A percentile compares a stretch with the other conserved stretches of the same genome.
phyloP scores from a whole-genome alignment of 2,329 filamentous ascomycete genomes.

The Sarocladium kiliense region DNA sequence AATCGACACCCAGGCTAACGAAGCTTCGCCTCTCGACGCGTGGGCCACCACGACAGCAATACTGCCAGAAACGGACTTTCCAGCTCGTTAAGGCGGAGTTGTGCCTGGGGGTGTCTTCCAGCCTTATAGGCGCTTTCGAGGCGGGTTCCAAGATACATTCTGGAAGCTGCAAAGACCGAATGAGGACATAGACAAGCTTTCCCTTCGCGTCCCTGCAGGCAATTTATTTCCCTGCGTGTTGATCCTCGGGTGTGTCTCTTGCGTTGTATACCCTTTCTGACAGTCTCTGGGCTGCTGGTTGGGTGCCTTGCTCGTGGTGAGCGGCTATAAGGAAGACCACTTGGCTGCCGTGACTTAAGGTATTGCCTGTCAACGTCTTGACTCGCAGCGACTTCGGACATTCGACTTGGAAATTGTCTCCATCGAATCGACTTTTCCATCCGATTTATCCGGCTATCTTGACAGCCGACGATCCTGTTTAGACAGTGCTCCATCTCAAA shows the following conservation, averaged over 20 bases:
- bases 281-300: too few relatives aligned
- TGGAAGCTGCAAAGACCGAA: not conserved
- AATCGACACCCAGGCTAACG: not conserved
- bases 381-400: too few relatives aligned
- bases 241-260: too few relatives aligned
- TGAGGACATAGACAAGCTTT: not conserved
- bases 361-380: too few relatives aligned
- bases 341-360: too few relatives aligned
- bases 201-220: not conserved
- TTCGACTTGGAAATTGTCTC: not conserved
- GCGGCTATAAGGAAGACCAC: too few relatives aligned
- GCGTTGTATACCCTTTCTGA: too few relatives aligned
- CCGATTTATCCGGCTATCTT: too few relatives aligned
- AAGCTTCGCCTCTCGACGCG: not conserved
- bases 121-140: not conserved
- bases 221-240: not conserved
- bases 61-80: conserved; percentile 2
- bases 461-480: too few relatives aligned
- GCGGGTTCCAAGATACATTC: not conserved
- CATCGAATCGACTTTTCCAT: too few relatives aligned
- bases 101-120: not conserved
- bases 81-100: not conserved
- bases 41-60: not conserved
- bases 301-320: too few relatives aligned
- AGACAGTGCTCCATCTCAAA: too few relatives aligned